A percentile compares a stretch with the other conserved stretches of the same genome.
Conservation (phyloP, 2,329 filamentous ascomycete genomes). For the Colletotrichum liaoningense region DNA sequence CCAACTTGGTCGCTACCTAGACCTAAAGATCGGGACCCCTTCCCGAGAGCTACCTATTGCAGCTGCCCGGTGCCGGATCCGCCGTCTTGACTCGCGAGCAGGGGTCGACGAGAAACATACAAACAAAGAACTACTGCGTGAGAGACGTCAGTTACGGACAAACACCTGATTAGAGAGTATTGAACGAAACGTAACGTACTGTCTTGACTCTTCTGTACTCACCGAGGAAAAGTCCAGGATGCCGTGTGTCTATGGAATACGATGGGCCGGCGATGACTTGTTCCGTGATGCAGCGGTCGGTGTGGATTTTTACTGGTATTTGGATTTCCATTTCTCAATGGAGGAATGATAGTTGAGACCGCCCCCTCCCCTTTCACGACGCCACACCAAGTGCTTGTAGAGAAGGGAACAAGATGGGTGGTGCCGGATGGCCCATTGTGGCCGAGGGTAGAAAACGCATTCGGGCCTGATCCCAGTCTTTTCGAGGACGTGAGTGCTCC, state of each 20-base stretch:
- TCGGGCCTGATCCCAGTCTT: slow-evolving; percentile 18
- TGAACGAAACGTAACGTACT: not conserved
- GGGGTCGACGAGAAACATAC: not conserved
- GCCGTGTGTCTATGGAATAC: not conserved
- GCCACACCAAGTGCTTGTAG: not conserved
- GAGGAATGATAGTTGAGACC: slow-evolving; percentile 27
- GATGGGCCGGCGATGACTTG: slow-evolving; percentile 12
- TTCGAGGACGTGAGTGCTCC: not conserved
- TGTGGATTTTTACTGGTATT: slow-evolving; percentile 21
- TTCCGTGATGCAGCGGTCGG: slow-evolving; percentile 1
- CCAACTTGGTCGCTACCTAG: slow-evolving; percentile 5
- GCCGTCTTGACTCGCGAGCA: slow-evolving; percentile 30
- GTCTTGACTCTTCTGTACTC: not conserved
- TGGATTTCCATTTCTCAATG: slow-evolving; percentile 12
- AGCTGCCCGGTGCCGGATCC: slow-evolving; percentile 30
- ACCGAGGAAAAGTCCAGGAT: slow-evolving; percentile 8
- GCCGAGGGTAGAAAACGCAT: not conserved
- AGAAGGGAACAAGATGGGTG: not conserved
- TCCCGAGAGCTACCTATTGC: not conserved
- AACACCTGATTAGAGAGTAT: not conserved
- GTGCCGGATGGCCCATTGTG: not conserved
- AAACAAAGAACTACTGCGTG: slow-evolving; percentile 13
- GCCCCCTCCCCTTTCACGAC: slow-evolving; percentile 18
- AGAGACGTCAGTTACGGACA: slow-evolving; percentile 6
- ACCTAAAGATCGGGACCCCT: slow-evolving; percentile 13